A percentile compares a stretch with the other conserved stretches of the same genome.
phyloP scores from a whole-genome alignment of 768 basidiomycete species.

The Auricularia auricula-judae region DNA sequence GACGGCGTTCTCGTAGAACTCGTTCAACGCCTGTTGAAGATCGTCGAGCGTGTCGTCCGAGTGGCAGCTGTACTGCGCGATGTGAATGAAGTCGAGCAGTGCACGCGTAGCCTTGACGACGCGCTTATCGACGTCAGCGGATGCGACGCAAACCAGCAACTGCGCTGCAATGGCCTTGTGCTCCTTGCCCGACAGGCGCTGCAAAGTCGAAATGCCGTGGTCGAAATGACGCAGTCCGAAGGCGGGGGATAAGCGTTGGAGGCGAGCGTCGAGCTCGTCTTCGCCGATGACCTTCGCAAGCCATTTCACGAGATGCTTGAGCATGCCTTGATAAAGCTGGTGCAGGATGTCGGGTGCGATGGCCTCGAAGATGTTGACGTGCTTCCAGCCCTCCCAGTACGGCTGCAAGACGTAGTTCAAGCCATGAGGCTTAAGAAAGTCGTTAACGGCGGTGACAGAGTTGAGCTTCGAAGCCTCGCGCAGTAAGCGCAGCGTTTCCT shows the following conservation, averaged over 20 bases:
- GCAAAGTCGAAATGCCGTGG: background rate
- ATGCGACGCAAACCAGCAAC: background rate
- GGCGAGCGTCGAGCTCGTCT: slow-evolving; percentile 17
- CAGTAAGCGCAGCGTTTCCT: background rate
- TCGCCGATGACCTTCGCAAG: slow-evolving; percentile 3
- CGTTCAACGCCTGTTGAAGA: background rate
- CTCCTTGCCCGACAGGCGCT: background rate
- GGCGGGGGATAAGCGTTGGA: background rate
- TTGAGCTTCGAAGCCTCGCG: background rate
- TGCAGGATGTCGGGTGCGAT: background rate
- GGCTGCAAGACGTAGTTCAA: slow-evolving; percentile 1
- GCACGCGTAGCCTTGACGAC: slow-evolving; percentile 5
- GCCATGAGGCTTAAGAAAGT: background rate
- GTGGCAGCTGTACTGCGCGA: slow-evolving; percentile 12
- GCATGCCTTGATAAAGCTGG: background rate
- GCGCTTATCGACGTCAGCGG: background rate
- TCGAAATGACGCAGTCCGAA: background rate
- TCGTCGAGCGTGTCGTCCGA: slow-evolving; percentile 4
- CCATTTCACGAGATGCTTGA: background rate
- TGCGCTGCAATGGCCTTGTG: background rate
- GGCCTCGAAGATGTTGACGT: background rate
- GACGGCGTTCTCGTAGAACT: background rate
- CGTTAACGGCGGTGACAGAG: background rate
- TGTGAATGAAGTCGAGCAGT: slow-evolving; percentile 18
- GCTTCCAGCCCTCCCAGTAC: background rate